Evolutionary conservation across 331 rosid species (phyloP).

Genomic region (Cydonia oblonga): DNA sequence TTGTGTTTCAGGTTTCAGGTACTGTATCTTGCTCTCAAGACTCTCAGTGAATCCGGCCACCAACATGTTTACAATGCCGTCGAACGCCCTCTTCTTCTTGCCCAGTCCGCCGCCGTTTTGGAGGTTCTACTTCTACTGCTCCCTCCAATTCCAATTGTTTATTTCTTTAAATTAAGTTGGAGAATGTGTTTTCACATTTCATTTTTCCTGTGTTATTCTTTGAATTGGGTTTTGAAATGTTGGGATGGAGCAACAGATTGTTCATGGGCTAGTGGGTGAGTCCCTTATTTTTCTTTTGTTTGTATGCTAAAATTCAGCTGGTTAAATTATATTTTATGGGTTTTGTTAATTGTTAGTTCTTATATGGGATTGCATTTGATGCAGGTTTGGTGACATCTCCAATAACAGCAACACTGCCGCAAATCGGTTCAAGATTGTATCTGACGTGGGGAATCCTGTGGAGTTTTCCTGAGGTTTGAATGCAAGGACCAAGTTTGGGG

Average conservation of each 20-base stretch:
- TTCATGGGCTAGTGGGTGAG: slow-evolving; percentile 87
- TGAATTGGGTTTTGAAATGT: neutral
- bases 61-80: slow-evolving; percentile 57
- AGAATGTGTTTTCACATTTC: neutral
- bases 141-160: neutral
- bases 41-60: slow-evolving; percentile 53
- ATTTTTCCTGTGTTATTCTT: neutral
- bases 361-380: neutral
- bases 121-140: slow-evolving; percentile 36
- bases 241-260: slow-evolving; percentile 38
- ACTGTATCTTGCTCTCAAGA: slow-evolving; percentile 37
- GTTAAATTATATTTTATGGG: neutral
- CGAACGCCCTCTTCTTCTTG: slow-evolving; percentile 50
- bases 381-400: slow-evolving; percentile 86
- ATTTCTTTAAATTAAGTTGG: neutral
- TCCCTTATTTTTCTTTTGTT: neutral
- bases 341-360: neutral
- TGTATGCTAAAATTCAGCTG: neutral
- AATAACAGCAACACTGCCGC: slow-evolving; percentile 72
- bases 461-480: slow-evolving; percentile 80
- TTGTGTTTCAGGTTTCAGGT: slow-evolving; percentile 49
- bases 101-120: slow-evolving; percentile 73
- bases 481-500: neutral
- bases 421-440: slow-evolving; percentile 62
- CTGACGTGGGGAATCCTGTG: slow-evolving; percentile 75